Evolutionary conservation across 2,329 filamentous ascomycete species (phyloP), one percentile per base, ranked within the genome.

Genomic region (Cryphonectria parasitica): DNA sequence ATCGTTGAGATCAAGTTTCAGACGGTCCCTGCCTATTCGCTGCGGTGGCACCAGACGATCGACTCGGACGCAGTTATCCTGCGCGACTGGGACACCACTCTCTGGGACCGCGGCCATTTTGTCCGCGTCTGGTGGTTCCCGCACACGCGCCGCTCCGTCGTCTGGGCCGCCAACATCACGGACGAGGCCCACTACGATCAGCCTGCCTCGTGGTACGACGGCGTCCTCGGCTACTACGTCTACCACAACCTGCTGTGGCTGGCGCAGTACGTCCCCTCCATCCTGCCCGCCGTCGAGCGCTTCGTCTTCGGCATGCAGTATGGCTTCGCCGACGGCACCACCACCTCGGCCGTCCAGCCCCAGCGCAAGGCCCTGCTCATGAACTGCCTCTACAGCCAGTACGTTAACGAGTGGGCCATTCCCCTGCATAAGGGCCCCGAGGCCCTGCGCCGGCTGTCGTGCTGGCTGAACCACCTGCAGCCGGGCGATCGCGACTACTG

Each of bases 381-480:
- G 92, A 96, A 99, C 83, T 99, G 96, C 77, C 88, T 98, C 7
- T 99, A 98, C 84, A 95, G 92, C n/a, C 96, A 99, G 78, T 97
- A 94, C 76, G 96, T 99, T 74, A 98, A 99, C 80, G 96, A 99
- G 80, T 99, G 96, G 96, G 95, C 95, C 0, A 87, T 99, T 8
- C 95, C 96, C 1, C 86, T 99, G 0, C 84, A 89, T 73, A 91
- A 92, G 75, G 96, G 96, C 0, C 95, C 95, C 19, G 95, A 98
- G 81, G 95, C 94, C 10, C 88, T 99, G 60, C 87, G 85, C 43
- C 90, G 96, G 13, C 86, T 99, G 17, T 92, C 91, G 54, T 91
- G 92, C 64, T 99, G 96, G 96, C 86, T 99, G 67, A 91, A 90
- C 79, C 89, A 88, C 19, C 77, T 80, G 25, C 69, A 74, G 69